Evolutionary conservation across 352 stramenopile genomes (phyloP).

Genomic region (Nothophytophthora sp.): DNA sequence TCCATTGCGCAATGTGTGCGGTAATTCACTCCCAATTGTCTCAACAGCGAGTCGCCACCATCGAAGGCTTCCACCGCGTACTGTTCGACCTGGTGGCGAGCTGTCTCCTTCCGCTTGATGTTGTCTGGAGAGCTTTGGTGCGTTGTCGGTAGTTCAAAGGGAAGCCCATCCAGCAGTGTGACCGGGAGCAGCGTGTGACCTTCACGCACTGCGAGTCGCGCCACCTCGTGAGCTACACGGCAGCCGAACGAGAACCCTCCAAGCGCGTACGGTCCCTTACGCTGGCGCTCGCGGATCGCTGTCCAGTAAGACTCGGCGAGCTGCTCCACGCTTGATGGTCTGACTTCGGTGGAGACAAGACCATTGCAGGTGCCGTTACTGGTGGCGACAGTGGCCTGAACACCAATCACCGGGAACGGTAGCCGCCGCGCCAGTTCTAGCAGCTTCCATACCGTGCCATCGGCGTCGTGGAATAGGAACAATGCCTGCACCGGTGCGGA

Average conservation of each 20-base stretch:
- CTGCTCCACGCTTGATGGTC: constrained; percentile 26
- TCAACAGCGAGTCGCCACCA: constrained; percentile 16
- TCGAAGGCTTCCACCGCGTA: constrained; percentile 19
- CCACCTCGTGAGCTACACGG: constrained; percentile 49
- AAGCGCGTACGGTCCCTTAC: constrained; percentile 37
- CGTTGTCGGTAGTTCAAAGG: constrained; percentile 17
- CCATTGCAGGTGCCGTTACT: background rate
- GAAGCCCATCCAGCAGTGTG: constrained; percentile 43
- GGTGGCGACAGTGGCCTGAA: constrained; percentile 22
- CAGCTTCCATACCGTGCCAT: constrained; percentile 63
- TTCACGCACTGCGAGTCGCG: constrained; percentile 21
- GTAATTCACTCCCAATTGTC: constrained; percentile 37
- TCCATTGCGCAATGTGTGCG: constrained; percentile 41
- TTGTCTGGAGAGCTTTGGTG: constrained; percentile 1
- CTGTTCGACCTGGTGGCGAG: constrained; percentile 12
- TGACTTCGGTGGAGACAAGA: background rate
- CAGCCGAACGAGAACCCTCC: constrained; percentile 70
- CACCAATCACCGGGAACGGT: constrained; percentile 34
- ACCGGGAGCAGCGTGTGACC: constrained; percentile 35
- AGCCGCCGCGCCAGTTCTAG: constrained; percentile 45
- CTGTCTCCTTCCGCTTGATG: constrained; percentile 15
- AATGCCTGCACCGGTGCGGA: constrained; percentile 10
- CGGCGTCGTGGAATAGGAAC: constrained; percentile 58
- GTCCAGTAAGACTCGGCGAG: constrained; percentile 43
- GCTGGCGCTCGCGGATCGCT: constrained; percentile 31